Evolutionary conservation across 495 filamentous ascomycete species (phyloP), one percentile per base, ranked within the genome.

Genomic region (Extremus antarcticus): DNA sequence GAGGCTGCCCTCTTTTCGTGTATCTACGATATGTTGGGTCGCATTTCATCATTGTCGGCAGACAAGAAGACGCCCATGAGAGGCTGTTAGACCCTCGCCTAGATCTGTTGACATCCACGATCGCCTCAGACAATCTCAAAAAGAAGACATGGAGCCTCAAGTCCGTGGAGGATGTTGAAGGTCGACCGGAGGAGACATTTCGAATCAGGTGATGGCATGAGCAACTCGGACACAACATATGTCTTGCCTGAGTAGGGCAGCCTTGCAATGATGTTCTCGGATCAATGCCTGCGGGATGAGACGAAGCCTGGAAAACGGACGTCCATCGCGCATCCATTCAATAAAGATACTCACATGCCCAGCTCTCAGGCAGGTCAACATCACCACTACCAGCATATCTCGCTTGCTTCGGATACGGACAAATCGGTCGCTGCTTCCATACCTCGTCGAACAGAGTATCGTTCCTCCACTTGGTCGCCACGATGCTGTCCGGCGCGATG

Each of bases 401-500:
- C n/a, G 41, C 47, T 25, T 49, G 17, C 25, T 47, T 20, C 29
- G 58, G 58, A 21, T 52, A 60, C 17, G 39, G 43, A 43, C 58
- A 60, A 43, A 56, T 54, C 24, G 52, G 47, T 32, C 58, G 45
- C 40, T 52, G 32, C 23, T 53, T 56, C 16, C 29, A 39, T 15
- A 56, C 58, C n/a, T 55, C 58, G 10, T 52, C 47, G n/a, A 8
- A n/a, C 41, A 45, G 41, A 7, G 41, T 45, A 45, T 56, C 57
- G 39, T 60, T 60, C 4, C 51, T 39, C 24, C 76, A 81, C 58
- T 80, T 81, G 0, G 73, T 73, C 15, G 78, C 78, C 43, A 69
- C 60, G 16, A 83, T 68, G 17, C 66, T 73, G 23, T 79, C 77
- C 0, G 80, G 80, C 3, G 78, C 72, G 17, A 45, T 45, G 7